phyloP scores from a whole-genome alignment of 1,284 basidiomycete species.

The Microbotryum intermedium region DNA sequence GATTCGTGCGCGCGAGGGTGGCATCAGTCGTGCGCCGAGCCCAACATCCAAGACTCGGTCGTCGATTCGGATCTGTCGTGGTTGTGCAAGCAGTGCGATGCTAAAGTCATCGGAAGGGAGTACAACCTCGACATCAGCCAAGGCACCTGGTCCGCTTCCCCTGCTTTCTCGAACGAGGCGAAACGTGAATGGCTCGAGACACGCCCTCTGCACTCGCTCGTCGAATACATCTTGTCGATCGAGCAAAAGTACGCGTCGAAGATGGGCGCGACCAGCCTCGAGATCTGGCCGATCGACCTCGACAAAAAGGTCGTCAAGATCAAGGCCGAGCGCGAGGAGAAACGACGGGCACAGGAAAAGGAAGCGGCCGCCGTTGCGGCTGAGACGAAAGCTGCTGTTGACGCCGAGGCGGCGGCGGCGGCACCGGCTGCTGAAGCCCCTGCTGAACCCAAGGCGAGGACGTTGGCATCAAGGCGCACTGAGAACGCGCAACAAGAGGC shows the following conservation, averaged over 20 bases:
- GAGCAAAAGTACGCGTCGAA: slow-evolving; percentile 21
- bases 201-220: slow-evolving; percentile 14
- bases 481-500: no score
- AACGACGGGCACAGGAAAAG: no score
- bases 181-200: slow-evolving; percentile 26
- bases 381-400: no score
- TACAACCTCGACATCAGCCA: slow-evolving; percentile 2
- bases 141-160: background rate
- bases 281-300: slow-evolving; percentile 21
- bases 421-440: no score
- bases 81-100: slow-evolving; percentile 24
- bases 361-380: no score
- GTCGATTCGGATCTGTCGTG: slow-evolving; percentile 19
- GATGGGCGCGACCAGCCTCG: background rate
- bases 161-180: slow-evolving; percentile 9
- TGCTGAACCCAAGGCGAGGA: no score
- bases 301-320: background rate
- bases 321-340: background rate
- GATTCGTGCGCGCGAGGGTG: slow-evolving; percentile 21
- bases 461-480: no score
- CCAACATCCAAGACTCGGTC: slow-evolving; percentile 12
- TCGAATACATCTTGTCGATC: slow-evolving; percentile 19
- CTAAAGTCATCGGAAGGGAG: slow-evolving; percentile 4
- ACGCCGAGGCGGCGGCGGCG: no score
- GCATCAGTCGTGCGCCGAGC: slow-evolving; percentile 22